phyloP scores from a whole-genome alignment of 2,329 filamentous ascomycete species.

The Ilyonectria mors-panacis region DNA sequence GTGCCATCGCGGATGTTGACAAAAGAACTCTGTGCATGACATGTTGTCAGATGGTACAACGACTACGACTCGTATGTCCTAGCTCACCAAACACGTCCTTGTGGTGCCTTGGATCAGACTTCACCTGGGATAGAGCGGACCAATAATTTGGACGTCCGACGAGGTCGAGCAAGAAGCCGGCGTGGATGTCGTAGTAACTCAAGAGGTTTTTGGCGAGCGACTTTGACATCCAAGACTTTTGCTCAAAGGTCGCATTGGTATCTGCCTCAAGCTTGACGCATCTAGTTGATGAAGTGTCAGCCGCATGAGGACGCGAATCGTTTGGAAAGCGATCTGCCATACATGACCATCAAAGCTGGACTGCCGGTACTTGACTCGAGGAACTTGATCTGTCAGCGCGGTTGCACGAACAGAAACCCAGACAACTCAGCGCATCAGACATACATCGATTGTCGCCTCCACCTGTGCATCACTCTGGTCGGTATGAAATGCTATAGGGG shows the following conservation, averaged over 20 bases:
- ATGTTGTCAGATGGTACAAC: no score
- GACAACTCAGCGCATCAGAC: no score
- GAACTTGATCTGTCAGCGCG: no score
- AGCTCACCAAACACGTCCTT: conserved; percentile 2
- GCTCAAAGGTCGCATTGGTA: not conserved
- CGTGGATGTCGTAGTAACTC: not conserved
- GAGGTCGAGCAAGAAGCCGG: conserved; percentile 6
- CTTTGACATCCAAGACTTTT: not conserved
- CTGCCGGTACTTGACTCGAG: no score
- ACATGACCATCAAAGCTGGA: no score
- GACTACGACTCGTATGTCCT: no score
- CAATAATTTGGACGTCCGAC: conserved; percentile 13
- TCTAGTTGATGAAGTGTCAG: not conserved
- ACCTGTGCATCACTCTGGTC: no score
- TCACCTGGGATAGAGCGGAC: conserved; percentile 11
- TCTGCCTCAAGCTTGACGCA: conserved; percentile 17
- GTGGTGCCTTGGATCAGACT: not conserved
- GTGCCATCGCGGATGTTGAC: conserved; percentile 5
- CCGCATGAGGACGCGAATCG: no score
- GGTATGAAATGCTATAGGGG: no score
- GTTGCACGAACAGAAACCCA: no score
- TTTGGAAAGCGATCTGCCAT: no score
- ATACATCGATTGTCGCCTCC: no score
- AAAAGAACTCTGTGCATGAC: conserved; percentile 12
- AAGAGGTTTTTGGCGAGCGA: not conserved